Base-by-base conservation (phyloP, 1,284 basidiomycete species). In the Heterobasidion annosum region DNA sequence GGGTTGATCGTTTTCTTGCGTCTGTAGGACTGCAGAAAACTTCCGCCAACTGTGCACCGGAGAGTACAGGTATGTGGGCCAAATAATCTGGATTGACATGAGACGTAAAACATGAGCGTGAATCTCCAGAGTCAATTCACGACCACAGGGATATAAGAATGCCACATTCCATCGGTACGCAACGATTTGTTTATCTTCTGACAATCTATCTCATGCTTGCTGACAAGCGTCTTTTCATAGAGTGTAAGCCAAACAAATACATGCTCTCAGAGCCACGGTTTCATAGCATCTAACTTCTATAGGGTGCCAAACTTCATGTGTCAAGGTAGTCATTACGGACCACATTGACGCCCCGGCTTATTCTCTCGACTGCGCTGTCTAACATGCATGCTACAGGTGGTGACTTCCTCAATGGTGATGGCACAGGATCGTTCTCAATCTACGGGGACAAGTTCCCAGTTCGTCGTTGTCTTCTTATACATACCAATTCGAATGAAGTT, bases 1-100 rank as follows among this genome's bases (percentile, higher is more conserved):
- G 34, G 32, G 13, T 40, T n/a, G n/a, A 40, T 8, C 37, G 37
- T 33, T 37, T 9, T 12, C 15, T 10, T 34, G 25, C 34, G 19
- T 48, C n/a, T 53, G 18, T 60, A 92, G 90, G 65, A 98, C 96
- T 0, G 91, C 93, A 1, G 97, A 99, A 72, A 99, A 99, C 75
- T 99, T 99, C 64, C 79, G 96, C 56, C 95, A 98, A 64, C 74
- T 98, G 18, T 98, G 96, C 67, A 98, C 96, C 0, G 96, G 97
- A 34, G 95, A 98, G 72, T 91, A 86, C 70, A 81, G 92, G 91
- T 93, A 44, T 15, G 50, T n/a, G 6, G 56, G 56, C 67, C 15
- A 13, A 13, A 34, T 35, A 62, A 15, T 15, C 44, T 47, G 40
- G 49, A 52, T 13, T 19, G 13, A n/a, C 48, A 35, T 43, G 18